Percentiles rank a stretch among this genome's conserved stretches.
These are phyloP conservation scores for Phialophora chinensis DNA, from an alignment of 2,329 filamentous ascomycete genomes.

Conservation along the genomic window DNA sequence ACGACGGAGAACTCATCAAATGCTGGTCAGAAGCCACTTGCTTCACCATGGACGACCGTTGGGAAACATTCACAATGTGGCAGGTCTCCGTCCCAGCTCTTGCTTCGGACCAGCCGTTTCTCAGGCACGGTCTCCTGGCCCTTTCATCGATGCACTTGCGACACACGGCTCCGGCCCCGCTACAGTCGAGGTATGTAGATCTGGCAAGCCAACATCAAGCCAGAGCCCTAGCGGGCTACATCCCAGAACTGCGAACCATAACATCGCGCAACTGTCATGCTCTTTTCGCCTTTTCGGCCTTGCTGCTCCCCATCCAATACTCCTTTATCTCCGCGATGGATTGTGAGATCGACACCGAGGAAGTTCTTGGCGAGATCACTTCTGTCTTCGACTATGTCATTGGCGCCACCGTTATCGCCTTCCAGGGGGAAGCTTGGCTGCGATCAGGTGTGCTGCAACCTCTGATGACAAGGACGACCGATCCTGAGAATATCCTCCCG, in stretches of 20 bases:
- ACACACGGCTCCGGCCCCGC: background rate
- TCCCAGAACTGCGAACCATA: conserved; percentile 19
- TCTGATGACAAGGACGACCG: conserved; percentile 5
- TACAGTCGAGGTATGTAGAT: conserved; percentile 10
- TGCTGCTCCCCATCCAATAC: conserved; percentile 16
- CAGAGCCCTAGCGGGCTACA: conserved; percentile 22
- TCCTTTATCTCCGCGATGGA: conserved; percentile 12
- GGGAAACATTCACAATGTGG: conserved; percentile 42
- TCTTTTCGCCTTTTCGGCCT: conserved; percentile 26
- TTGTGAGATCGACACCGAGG: conserved; percentile 5
- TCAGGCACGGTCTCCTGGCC: conserved; percentile 49
- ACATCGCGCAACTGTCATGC: conserved; percentile 24
- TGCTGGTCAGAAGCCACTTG: conserved; percentile 49
- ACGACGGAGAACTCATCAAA: conserved; percentile 47
- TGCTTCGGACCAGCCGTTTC: conserved; percentile 47
- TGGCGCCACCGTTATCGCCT: conserved; percentile 17
- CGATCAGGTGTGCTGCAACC: conserved; percentile 8
- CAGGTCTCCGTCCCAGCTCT: conserved; percentile 47
- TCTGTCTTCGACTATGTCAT: conserved; percentile 16
- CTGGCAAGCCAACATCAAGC: conserved; percentile 35
- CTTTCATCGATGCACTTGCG: conserved; percentile 47
- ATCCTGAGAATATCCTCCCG: conserved; percentile 5
- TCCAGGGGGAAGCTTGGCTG: conserved; percentile 4
- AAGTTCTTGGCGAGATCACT: background rate
- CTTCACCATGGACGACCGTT: conserved; percentile 19